phyloP scores from a whole-genome alignment of 192 early-diverging fungal species.

The Backusella westeae region DNA sequence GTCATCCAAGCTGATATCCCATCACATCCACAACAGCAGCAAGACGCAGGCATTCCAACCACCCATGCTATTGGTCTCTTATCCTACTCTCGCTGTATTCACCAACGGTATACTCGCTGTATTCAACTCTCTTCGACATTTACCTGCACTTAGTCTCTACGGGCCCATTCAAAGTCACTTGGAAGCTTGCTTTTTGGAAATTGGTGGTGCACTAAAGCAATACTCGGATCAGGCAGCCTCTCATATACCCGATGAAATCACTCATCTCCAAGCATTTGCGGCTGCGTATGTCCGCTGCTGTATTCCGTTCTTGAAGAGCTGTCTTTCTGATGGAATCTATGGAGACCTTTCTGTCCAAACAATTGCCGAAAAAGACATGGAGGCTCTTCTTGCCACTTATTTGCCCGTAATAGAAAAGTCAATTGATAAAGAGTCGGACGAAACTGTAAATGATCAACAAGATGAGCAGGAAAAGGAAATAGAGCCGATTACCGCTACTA shows the following conservation, averaged over 20 bases:
- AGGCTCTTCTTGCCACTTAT: conserved; percentile 3
- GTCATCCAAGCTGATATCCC: conserved; percentile 20
- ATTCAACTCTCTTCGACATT: conserved; percentile 63
- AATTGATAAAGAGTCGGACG: not conserved
- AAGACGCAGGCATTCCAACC: conserved; percentile 42
- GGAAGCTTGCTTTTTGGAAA: conserved; percentile 22
- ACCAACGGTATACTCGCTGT: conserved; percentile 61
- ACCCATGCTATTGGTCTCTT: conserved; percentile 53
- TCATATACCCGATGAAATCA: conserved; percentile 14
- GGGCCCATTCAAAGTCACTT: conserved; percentile 16
- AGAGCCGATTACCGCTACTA: not conserved
- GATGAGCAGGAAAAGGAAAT: not conserved
- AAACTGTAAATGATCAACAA: not conserved
- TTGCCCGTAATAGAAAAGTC: not conserved
- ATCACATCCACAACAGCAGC: not conserved
- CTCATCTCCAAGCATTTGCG: conserved; percentile 20
- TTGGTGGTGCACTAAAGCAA: conserved; percentile 14
- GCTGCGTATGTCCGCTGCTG: conserved; percentile 30
- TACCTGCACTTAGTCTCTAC: conserved; percentile 48
- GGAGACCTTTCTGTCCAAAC: not conserved
- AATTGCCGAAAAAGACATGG: not conserved
- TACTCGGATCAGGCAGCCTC: conserved; percentile 22
- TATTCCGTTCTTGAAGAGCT: conserved; percentile 30
- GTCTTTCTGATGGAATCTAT: conserved; percentile 32
- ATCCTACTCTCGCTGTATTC: conserved; percentile 64